Evolutionary conservation across 768 basidiomycete genomes (phyloP), one percentile per base, ranked within the genome.

Genomic region (Boletus vermiculosoides): DNA sequence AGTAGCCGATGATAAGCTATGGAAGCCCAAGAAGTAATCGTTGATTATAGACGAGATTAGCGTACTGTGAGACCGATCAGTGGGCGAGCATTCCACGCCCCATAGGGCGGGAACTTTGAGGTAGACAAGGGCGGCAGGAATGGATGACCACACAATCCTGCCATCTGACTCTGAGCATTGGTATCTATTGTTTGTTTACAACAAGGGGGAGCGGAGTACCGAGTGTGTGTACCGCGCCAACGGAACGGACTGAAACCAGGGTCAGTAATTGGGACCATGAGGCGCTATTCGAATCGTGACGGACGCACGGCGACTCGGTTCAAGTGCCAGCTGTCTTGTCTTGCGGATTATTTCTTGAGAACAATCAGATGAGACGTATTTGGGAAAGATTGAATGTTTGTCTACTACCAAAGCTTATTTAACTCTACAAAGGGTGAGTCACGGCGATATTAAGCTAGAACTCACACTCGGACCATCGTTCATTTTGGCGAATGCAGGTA

Each of bases 61-160:
- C 67, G 52, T 50, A 51, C 31, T 65, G 60, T 63, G 68, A 58
- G 68, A 71, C 50, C 52, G 56, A 60, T 60, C 48, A 34, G n/a
- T 42, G 39, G 25, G 45, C 10, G 7, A 55, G 33, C 22, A 31
- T 49, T 52, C 51, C 61, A 54, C 44, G 45, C 44, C 54, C 31
- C 22, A 44, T 25, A 42, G 41, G 45, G 36, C 30, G 37, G 39
- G 41, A 40, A 13, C 30, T 33, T 25, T 37, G 34, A 33, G 56
- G 34, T 7, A 46, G 45, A 55, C 53, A 51, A 48, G 47, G 33
- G n/a, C 8, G 11, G 55, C 25, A 50, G 33, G 37, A 50, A 33
- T 51, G 45, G 33, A 50, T 31, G 28, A 28, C 20, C 31, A 49
- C 39, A 41, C 20, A 16, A 28, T 30, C 31, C 23, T 22, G 33